Conservation (phyloP, 495 filamentous ascomycete species). For the Xylaria acuta region DNA sequence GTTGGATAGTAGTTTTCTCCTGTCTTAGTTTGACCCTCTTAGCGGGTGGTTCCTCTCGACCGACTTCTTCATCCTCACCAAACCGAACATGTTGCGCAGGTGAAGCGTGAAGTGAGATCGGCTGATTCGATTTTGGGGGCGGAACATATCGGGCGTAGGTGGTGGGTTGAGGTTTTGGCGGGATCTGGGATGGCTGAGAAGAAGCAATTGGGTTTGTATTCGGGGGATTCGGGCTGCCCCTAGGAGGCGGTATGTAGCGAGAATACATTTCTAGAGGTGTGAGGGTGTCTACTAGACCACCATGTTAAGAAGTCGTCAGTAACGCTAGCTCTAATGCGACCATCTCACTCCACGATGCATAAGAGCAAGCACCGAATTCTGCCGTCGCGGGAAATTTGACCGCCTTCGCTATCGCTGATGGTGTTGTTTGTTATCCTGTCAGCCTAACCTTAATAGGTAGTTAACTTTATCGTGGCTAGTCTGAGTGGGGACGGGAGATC, state of each 20-base stretch:
- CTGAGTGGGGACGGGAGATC: background rate
- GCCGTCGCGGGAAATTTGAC: slow-evolving; percentile 40
- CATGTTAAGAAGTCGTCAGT: background rate
- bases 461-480: background rate
- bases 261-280: slow-evolving; percentile 56
- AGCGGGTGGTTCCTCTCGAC: slow-evolving; percentile 29
- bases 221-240: slow-evolving; percentile 15
- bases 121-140: slow-evolving; percentile 32
- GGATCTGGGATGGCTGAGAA: slow-evolving; percentile 22
- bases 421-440: background rate
- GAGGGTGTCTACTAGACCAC: slow-evolving; percentile 1
- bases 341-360: background rate
- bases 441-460: background rate
- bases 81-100: slow-evolving; percentile 36
- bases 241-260: slow-evolving; percentile 55
- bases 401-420: slow-evolving; percentile 33
- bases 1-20: slow-evolving; percentile 16
- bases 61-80: slow-evolving; percentile 25
- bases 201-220: slow-evolving; percentile 23
- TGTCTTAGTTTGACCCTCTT: slow-evolving; percentile 35
- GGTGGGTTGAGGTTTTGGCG: slow-evolving; percentile 32
- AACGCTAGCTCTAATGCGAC: background rate
- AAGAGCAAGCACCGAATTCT: slow-evolving; percentile 26
- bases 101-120: slow-evolving; percentile 19
- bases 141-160: slow-evolving; percentile 54